Base-by-base conservation (phyloP, 2,329 filamentous ascomycete genomes). In the Apiospora marii region DNA sequence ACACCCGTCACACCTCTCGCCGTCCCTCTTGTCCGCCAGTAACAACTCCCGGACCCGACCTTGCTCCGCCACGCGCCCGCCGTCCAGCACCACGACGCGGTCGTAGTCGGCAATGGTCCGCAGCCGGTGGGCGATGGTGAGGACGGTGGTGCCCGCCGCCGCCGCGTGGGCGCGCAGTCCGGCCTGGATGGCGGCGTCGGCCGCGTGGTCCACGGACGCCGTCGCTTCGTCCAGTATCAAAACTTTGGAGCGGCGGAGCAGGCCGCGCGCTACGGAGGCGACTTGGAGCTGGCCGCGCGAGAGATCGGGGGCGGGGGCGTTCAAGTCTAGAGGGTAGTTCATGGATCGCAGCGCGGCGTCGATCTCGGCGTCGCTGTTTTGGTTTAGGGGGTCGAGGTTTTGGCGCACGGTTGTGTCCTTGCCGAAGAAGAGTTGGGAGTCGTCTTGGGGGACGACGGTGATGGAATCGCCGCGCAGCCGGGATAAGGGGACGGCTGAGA, bases 401-500 rank as follows among this genome's bases (percentile, higher is more conserved):
- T 30, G n/a, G 13, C 41, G 67, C 4, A 19, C 67, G 1, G 67
- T 44, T 14, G 30, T 16, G 19, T 19, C 34, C 37, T 22, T 1
- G 46, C 46, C 19, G 8, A 48, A 48, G 37, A 30, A 67, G 34
- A 44, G 37, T 5, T 24, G 41, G n/a, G 22, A 19, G 19, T 37
- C 58, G 19, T 41, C 58, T 14, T 68, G 67, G 22, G 41, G 67
- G 27, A 68, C n/a, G 14, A 68, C 41, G n/a, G 67, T 68, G 41
- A 68, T 27, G 67, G 67, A 19, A 2, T 44, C 67, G 44, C 58
- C 67, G 13, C 67, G 44, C n/a, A 48, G 67, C 13, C 41, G n/a
- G 3, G 67, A 19, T 14, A 71, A 70, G 19, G 72, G 67, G 27
- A 73, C 68, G 76, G 6, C 80, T 80, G 67, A 84, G 82, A 30